Conservation (phyloP, 805 yeast species). For the Candida nitratophila region DNA sequence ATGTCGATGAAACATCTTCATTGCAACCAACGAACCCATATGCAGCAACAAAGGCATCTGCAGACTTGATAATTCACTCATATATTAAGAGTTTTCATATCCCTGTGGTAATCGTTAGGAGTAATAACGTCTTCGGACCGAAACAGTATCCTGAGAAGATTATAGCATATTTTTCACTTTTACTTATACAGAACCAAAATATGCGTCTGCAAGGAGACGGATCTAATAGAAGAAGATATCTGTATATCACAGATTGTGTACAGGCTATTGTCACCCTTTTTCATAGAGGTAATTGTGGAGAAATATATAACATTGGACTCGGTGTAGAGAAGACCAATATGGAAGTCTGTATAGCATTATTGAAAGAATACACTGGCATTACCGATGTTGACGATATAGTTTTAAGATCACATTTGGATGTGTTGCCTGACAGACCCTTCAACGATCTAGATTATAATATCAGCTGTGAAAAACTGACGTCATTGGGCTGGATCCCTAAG, state of each 20-base stretch:
- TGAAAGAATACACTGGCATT: not conserved
- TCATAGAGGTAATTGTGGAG: slow-evolving; percentile 6
- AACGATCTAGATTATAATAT: slow-evolving; percentile 5
- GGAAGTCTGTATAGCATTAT: not conserved
- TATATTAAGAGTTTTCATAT: slow-evolving; percentile 35
- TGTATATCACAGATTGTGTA: slow-evolving; percentile 36
- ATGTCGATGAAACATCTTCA: slow-evolving; percentile 27
- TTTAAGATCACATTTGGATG: slow-evolving; percentile 13
- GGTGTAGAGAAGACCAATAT: slow-evolving; percentile 1
- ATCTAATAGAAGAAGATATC: slow-evolving; percentile 32
- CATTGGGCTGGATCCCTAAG: slow-evolving; percentile 2
- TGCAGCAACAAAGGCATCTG: slow-evolving; percentile 49
- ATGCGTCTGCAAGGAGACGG: slow-evolving; percentile 46
- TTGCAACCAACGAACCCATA: slow-evolving; percentile 52
- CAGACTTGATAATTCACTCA: slow-evolving; percentile 40
- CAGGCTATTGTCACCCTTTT: slow-evolving; percentile 30
- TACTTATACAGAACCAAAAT: not conserved
- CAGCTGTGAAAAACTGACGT: slow-evolving; percentile 1
- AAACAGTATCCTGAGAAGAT: slow-evolving; percentile 49
- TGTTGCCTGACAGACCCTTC: slow-evolving; percentile 18
- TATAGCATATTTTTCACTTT: slow-evolving; percentile 25
- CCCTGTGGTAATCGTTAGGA: slow-evolving; percentile 36
- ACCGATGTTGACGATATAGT: not conserved
- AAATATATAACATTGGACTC: slow-evolving; percentile 4
- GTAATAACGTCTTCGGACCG: slow-evolving; percentile 49